Base-by-base conservation (phyloP, 23 red algal species). In the Gracilaria gracilis region DNA sequence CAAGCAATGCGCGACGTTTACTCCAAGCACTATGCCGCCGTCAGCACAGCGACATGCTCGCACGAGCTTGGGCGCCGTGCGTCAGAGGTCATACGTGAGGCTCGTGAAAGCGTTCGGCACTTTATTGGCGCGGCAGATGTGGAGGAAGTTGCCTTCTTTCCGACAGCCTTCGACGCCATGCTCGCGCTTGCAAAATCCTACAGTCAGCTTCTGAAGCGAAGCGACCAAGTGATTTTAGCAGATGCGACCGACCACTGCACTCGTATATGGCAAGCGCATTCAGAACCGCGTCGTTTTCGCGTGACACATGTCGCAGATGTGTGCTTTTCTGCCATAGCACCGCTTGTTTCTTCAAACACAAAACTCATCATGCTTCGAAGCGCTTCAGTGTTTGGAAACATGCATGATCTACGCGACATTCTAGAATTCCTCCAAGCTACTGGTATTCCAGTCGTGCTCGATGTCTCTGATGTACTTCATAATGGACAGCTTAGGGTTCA, bases 1-100 rank as follows among this genome's bases (percentile, higher is more conserved):
- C 35, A 67, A 13, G 86, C 86, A 49, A 57, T 89, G 33, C 86
- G 71, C 24, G 46, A 89, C 50, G 50, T 65, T 39, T 89, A 89
- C 33, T 50, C 71, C 1, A 61, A 39, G 25, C 34, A 40, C 24
- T 61, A 89, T n/a, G 71, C 70, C 11, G 34, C 72, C 25, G 33
- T 78, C 25, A 42, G 57, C 36, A 67, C 25, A 50, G 86, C 72
- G 37, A 89, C 54, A 31, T 89, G 86, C 58, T 67, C 86, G 20
- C 86, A 89, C 37, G 53, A 77, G n/a, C 86, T 89, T 14, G 86
- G 86, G n/a, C 86, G 86, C 4, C 54, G 29, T 8, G 72, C 86
- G 12, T 80, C 86, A 15, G 86, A 89, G n/a, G 33, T 64, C 7
- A 25, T 89, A 23, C 55, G 44, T 19, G 35, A 79, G 14, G 64